A percentile compares a stretch with the other conserved stretches of the same genome.
phyloP scores from a whole-genome alignment of 139 green algal species.

The Ostreobium quekettii region DNA sequence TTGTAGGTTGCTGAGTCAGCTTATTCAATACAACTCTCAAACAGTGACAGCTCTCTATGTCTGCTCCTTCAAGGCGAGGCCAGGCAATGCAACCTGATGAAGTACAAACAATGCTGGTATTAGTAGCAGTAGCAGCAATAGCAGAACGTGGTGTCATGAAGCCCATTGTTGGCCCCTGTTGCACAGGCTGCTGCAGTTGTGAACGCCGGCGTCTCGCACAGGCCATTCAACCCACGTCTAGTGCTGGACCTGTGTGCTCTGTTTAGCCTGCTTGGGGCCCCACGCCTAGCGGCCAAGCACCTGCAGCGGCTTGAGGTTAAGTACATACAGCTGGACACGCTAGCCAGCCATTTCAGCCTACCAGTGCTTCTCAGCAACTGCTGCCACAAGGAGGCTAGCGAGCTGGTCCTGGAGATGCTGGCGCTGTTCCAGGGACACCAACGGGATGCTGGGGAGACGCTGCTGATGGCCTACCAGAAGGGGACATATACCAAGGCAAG shows the following conservation, averaged over 20 bases:
- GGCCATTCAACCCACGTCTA: constrained; percentile 42
- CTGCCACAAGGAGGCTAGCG: background rate
- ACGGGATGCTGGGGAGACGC: constrained; percentile 54
- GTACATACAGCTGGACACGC: constrained; percentile 62
- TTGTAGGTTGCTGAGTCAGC: no score
- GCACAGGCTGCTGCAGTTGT: constrained; percentile 5
- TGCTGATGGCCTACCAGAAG: constrained; percentile 51
- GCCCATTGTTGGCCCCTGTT: background rate
- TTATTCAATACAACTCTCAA: no score
- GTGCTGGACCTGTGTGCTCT: constrained; percentile 44
- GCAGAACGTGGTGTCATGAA: no score
- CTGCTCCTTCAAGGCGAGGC: no score
- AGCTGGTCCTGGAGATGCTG: background rate
- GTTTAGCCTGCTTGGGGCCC: constrained; percentile 44
- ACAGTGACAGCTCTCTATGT: no score
- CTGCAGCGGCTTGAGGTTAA: constrained; percentile 56
- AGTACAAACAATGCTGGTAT: no score
- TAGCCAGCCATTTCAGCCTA: constrained; percentile 51
- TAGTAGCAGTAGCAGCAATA: no score
- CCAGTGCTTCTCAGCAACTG: constrained; percentile 34
- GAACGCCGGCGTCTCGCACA: constrained; percentile 26
- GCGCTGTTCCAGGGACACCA: constrained; percentile 58
- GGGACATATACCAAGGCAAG: constrained; percentile 67
- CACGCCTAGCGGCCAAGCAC: constrained; percentile 23
- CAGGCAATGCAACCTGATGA: no score